Evolutionary conservation across 306 rosid species (phyloP), one percentile per base, ranked within the genome.

Genomic region (Parietaria judaica): DNA sequence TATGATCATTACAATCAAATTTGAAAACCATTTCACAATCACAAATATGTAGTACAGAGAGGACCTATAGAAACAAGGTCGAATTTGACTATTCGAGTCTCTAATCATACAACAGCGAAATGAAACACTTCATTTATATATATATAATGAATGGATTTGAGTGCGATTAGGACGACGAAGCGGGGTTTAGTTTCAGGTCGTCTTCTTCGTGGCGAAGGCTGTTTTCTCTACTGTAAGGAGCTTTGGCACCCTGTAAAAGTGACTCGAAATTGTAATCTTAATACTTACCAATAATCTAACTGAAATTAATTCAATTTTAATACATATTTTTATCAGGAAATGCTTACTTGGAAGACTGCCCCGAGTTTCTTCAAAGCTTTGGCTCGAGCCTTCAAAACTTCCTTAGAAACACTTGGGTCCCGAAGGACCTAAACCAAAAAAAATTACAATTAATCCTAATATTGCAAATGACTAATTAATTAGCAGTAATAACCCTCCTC

Each of bases 201-300:
- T 57, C 59, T 81, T 94, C 99, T 81, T 94, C 99, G 60, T 13
- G 88, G 71, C 94, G 92, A 58, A 94, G 84, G 70, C 97, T 94
- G 83, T 80, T 74, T 64, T 86, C 94, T 81, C 99, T 79, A 56
- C 69, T 67, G 76, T 80, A 88, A 59, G 80, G 63, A 64, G 74
- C 66, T 77, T 80, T 82, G 39, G 88, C 97, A 63, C 99, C 99
- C 99, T 88, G 75, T 56, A 35, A 80, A 80, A 65, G n/a, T 51
- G 65, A 47, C 4, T 16, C 58, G 50, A 45, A 15, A 23, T 23
- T 63, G 61, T 67, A 16, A 46, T 74, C 23, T 52, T 39, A 45
- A 56, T 38, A 3, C 43, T 13, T 13, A 16, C 31, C 3, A 11
- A 5, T 10, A 50, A 48, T 43, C 44, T 57, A 4, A 1, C 14